These are phyloP conservation scores for Phoma sp. DNA, from an alignment of 2,329 filamentous ascomycete species.

Conservation along the genomic window DNA sequence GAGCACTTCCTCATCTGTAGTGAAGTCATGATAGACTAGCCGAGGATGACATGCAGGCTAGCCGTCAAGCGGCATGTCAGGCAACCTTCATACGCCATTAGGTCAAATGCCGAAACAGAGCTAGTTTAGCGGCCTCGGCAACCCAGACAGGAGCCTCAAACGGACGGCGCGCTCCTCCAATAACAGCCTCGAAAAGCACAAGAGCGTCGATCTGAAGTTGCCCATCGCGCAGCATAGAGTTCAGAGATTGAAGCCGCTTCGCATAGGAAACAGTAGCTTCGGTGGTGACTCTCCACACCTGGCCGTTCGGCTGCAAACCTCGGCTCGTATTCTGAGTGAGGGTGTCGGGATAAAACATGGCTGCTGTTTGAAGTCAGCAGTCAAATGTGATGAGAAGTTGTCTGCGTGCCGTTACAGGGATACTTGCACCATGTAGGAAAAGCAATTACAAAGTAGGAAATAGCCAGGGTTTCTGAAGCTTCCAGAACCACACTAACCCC, in stretches of 20 bases:
- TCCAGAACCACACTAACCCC: too few relatives aligned
- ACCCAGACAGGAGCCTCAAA: neutral
- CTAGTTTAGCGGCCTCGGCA: slow-evolving; percentile 1
- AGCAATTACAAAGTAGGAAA: neutral
- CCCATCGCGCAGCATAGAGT: neutral
- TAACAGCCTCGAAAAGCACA: neutral
- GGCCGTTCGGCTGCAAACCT: neutral
- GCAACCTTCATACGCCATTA: neutral
- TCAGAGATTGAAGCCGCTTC: neutral
- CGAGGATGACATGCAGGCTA: neutral
- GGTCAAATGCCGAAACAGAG: neutral
- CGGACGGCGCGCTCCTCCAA: neutral
- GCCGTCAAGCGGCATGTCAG: neutral
- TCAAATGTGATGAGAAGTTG: neutral
- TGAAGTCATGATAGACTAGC: neutral
- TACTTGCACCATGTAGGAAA: neutral
- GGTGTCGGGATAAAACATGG: too few relatives aligned
- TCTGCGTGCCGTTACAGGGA: neutral
- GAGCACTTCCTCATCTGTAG: neutral
- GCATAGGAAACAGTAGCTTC: neutral
- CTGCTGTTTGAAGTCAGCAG: too few relatives aligned
- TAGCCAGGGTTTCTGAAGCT: neutral
- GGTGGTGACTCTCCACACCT: neutral
- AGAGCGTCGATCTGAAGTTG: neutral
- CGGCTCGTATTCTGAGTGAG: neutral